Conservation (phyloP, 164 flowering plant species). For the Malania oleifera region DNA sequence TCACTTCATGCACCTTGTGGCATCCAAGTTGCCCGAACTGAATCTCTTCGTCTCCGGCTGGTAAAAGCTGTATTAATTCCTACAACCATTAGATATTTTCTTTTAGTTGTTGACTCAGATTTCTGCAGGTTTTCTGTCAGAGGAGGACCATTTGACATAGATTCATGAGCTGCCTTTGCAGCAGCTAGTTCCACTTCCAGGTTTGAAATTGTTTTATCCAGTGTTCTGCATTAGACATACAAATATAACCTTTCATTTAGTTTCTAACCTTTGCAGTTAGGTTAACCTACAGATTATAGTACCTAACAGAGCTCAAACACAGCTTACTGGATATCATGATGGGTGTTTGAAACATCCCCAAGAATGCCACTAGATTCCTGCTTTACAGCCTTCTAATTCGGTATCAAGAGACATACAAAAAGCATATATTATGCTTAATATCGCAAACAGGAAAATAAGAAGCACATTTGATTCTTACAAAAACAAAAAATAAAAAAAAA, state of each 20-base stretch:
- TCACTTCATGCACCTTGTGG: conserved; percentile 51
- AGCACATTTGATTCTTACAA: neutral
- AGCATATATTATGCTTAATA: neutral
- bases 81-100: conserved; percentile 68
- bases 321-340: conserved; percentile 35
- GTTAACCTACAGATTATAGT: neutral
- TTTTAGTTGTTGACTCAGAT: conserved; percentile 26
- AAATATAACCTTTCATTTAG: neutral
- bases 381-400: conserved; percentile 24
- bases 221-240: conserved; percentile 35
- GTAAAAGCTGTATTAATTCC: conserved; percentile 83
- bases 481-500: conserved; percentile 4
- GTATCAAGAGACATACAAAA: neutral
- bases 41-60: conserved; percentile 79
- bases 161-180: conserved; percentile 51
- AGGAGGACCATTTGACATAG: conserved; percentile 34
- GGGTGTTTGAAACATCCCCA: conserved; percentile 19
- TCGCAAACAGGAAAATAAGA: neutral
- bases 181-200: conserved; percentile 57
- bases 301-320: conserved; percentile 1
- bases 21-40: conserved; percentile 87
- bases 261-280: neutral
- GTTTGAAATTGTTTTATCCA: conserved; percentile 51
- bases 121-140: conserved; percentile 23
- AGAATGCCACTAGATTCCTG: conserved; percentile 18